Evolutionary conservation across 2,329 filamentous ascomycete genomes (phyloP).

Genomic region (Botrytis porri): DNA sequence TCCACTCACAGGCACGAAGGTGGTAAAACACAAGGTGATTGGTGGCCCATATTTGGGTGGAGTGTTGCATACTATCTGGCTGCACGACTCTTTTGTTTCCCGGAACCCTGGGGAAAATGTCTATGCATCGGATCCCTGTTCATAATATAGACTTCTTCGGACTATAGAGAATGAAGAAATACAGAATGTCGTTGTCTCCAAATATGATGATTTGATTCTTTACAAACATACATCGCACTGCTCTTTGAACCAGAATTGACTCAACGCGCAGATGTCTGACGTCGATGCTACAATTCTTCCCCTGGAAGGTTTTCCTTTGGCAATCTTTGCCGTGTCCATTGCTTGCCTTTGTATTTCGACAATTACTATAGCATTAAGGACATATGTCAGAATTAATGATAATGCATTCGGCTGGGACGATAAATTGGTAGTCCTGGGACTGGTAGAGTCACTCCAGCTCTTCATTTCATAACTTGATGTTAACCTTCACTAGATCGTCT

Average conservation of each 20-base stretch:
- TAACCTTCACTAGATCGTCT: slow-evolving; percentile 10
- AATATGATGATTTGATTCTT: neutral
- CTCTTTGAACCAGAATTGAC: neutral
- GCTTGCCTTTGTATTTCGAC: neutral
- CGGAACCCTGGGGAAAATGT: neutral
- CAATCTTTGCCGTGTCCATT: slow-evolving; percentile 7
- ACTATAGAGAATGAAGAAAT: neutral
- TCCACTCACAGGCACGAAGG: neutral
- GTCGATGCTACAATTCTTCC: neutral
- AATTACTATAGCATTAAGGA: neutral
- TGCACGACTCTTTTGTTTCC: neutral
- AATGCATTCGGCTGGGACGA: slow-evolving; percentile 13
- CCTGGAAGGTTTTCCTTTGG: slow-evolving; percentile 1
- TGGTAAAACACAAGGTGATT: neutral
- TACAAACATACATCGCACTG: neutral
- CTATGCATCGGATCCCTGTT: neutral
- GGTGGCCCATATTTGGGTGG: neutral
- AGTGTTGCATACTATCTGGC: neutral
- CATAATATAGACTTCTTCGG: neutral
- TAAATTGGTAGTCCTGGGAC: neutral
- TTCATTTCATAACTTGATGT: neutral
- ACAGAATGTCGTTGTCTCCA: neutral
- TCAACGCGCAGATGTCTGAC: neutral
- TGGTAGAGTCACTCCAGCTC: neutral
- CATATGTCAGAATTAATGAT: neutral